Percentiles rank a stretch among this genome's conserved stretches.
These are phyloP conservation scores for Globisporangium camurandrum DNA, from an alignment of 352 stramenopile species.

Conservation along the genomic window DNA sequence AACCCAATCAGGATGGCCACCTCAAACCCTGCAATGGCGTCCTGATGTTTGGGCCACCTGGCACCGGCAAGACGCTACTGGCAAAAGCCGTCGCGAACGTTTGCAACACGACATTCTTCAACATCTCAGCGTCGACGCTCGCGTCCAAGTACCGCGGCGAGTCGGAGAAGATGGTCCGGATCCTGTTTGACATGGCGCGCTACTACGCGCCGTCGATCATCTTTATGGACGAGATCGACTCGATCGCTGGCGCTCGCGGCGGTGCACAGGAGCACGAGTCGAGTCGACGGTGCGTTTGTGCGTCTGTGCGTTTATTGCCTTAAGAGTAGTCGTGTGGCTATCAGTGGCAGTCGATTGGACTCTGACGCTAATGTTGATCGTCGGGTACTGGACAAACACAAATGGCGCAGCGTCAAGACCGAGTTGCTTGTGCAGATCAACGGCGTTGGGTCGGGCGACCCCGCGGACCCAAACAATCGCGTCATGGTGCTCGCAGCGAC, in stretches of 20 bases:
- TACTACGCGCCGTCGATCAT: slow-evolving; percentile 97
- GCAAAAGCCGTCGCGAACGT: slow-evolving; percentile 91
- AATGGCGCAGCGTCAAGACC: slow-evolving; percentile 88
- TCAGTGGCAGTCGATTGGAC: no score
- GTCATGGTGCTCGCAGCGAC: slow-evolving; percentile 94
- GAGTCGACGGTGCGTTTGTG: slow-evolving; percentile 42
- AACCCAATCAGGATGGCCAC: slow-evolving; percentile 42
- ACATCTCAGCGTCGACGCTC: slow-evolving; percentile 89
- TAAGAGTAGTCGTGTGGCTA: background rate
- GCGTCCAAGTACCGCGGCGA: slow-evolving; percentile 93
- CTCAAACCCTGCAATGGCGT: slow-evolving; percentile 79
- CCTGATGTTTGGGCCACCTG: slow-evolving; percentile 82
- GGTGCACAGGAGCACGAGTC: slow-evolving; percentile 79
- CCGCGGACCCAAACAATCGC: slow-evolving; percentile 22
- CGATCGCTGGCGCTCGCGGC: slow-evolving; percentile 74
- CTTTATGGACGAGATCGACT: slow-evolving; percentile 99
- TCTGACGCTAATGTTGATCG: no score
- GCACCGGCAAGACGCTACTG: slow-evolving; percentile 88
- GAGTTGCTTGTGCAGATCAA: slow-evolving; percentile 98
- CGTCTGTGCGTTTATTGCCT: no score
- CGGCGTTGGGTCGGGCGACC: slow-evolving; percentile 50
- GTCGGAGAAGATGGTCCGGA: slow-evolving; percentile 94
- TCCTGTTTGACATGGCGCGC: slow-evolving; percentile 98
- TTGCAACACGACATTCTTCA: slow-evolving; percentile 98
- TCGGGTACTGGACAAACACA: no score